Percentiles rank a stretch among this genome's conserved stretches.
phyloP scores from a whole-genome alignment of 2,329 filamentous ascomycete genomes.

The Massarina eburnea region DNA sequence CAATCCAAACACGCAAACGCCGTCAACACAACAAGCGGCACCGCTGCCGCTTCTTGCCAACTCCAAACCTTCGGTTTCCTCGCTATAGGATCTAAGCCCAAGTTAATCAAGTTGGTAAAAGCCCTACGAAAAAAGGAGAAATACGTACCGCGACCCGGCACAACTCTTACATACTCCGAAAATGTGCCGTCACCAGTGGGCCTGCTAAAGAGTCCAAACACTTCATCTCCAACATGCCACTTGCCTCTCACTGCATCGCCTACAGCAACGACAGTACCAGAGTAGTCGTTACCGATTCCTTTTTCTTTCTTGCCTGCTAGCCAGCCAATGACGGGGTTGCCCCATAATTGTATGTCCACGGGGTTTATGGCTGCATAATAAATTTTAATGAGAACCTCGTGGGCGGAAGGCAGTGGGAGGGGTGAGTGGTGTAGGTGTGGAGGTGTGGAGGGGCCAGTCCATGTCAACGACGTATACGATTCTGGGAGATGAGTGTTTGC shows the following conservation, averaged over 20 bases:
- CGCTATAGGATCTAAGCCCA: constrained; percentile 31
- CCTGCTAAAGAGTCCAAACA: constrained; percentile 27
- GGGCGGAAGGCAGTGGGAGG: constrained; percentile 13
- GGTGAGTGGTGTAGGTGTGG: constrained; percentile 26
- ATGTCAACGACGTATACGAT: constrained; percentile 29
- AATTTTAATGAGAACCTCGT: constrained; percentile 43
- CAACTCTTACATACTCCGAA: constrained; percentile 23
- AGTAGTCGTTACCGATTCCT: constrained; percentile 50
- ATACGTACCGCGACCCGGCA: constrained; percentile 12
- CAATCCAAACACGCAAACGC: constrained; percentile 37
- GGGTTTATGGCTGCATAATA: constrained; percentile 51
- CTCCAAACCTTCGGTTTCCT: constrained; percentile 22
- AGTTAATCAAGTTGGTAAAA: no score
- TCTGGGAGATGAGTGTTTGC: constrained; percentile 13
- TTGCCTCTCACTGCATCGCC: constrained; percentile 17
- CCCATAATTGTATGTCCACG: constrained; percentile 44
- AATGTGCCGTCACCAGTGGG: constrained; percentile 32
- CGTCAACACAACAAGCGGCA: constrained; percentile 44
- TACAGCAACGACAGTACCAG: constrained; percentile 44
- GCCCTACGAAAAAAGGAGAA: no score
- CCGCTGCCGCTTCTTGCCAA: constrained; percentile 27
- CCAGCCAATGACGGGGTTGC: constrained; percentile 30
- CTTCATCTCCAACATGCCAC: constrained; percentile 26
- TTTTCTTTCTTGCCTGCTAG: constrained; percentile 29
- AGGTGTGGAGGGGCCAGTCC: constrained; percentile 22